A percentile compares a stretch with the other conserved stretches of the same genome.
phyloP scores from a whole-genome alignment of 305 asterid genomes.

The Fraxinus ornus region DNA sequence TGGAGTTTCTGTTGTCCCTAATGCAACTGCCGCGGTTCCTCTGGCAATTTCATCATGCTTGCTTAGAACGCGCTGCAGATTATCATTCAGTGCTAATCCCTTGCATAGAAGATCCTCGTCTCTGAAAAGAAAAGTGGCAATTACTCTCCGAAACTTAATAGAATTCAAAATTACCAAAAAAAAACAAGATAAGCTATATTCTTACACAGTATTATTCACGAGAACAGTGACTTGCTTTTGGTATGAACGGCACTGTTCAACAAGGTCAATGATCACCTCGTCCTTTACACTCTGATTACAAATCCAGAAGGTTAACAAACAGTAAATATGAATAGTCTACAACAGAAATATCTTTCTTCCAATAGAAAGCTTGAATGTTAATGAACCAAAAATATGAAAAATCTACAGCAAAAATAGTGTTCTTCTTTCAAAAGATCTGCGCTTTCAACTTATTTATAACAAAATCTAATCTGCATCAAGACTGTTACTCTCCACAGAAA shows the following conservation, averaged over 20 bases:
- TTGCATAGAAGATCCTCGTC: slow-evolving; percentile 78
- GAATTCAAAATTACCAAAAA: neutral
- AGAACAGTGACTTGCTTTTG: slow-evolving; percentile 30
- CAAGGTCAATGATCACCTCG: slow-evolving; percentile 84
- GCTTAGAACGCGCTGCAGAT: slow-evolving; percentile 69
- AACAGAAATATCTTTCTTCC: neutral
- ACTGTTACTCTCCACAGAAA: neutral
- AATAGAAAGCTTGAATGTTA: neutral
- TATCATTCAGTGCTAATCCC: slow-evolving; percentile 81
- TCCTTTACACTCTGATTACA: slow-evolving; percentile 69
- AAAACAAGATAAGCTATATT: too few species aligned
- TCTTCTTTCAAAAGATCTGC: neutral
- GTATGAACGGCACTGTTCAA: slow-evolving; percentile 84
- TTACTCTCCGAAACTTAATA: slow-evolving; percentile 9
- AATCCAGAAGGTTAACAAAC: slow-evolving; percentile 12
- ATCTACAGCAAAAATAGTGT: neutral
- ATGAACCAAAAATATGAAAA: neutral
- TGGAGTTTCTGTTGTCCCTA: slow-evolving; percentile 39
- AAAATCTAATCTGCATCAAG: neutral
- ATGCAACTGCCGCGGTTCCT: slow-evolving; percentile 42
- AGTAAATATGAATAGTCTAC: neutral
- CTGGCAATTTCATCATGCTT: slow-evolving; percentile 67
- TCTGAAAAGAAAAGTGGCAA: slow-evolving; percentile 36
- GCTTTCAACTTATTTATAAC: neutral
- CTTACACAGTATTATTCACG: too few species aligned